Base-by-base conservation (phyloP, 495 filamentous ascomycete species). In the Talaromyces adpressus region DNA sequence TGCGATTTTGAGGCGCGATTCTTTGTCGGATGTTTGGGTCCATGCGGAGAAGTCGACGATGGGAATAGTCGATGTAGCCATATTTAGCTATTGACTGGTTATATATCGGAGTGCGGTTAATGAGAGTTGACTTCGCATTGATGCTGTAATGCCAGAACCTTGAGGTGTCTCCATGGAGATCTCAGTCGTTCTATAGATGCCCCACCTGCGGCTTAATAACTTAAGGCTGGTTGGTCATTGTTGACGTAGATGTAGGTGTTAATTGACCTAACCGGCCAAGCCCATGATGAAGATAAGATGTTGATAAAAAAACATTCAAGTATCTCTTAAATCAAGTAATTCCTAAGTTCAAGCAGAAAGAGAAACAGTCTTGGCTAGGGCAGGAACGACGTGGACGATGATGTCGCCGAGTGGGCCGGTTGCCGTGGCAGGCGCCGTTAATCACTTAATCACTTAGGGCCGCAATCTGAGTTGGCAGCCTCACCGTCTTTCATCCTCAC, bases 361-460 rank as follows among this genome's bases (percentile, higher is more conserved):
- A 53, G 18, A 53, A 22, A 53, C 18, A 23, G 5, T 53, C 36
- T 41, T 62, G 11, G 84, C 83, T 16, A 41, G 4, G 36, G 14
- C 36, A 41, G 36, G 12, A 12, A 39, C 34, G 34, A 39, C 34
- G 34, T 41, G 36, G 36, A 16, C 36, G 36, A 41, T 49, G 45
- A 30, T 30, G 20, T 59, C 27, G 27, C 57, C 25, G 57, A 36
- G 57, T 59, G 57, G 57, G 30, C 57, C 57, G 53, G 57, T 59
- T 59, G 57, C 57, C 57, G 57, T 59, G 57, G 57, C 57, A 59
- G 54, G 54, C 51, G 51, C 51, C 25, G 51, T 53, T 6, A 53
- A 53, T 53, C 18, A 53, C 7, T 53, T 14, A 53, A 2, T 56
- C 6, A 25, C 16, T 12, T 25, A 30, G 23, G 23, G 53, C 53